Evolutionary conservation across 805 yeast genomes (phyloP), one percentile per base, ranked within the genome.

Genomic region (Saccharomycopsis selenospora): DNA sequence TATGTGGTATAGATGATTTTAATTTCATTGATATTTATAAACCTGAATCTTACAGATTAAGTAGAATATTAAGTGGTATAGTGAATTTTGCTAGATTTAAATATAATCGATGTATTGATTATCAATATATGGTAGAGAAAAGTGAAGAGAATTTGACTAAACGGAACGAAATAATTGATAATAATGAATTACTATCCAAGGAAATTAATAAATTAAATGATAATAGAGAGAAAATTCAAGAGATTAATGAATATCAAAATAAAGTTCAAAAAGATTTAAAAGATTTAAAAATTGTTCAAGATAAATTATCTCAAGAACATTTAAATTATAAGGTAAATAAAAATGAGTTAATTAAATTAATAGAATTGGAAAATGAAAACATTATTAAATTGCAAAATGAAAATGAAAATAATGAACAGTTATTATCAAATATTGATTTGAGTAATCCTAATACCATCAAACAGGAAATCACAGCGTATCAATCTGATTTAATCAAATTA

Each of bases 71-170:
- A 24, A 86, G 95, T 60, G 93, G 93, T 0, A 79, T 88, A 44
- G 84, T 88, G 20, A 89, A 89, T 61, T 89, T 78, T 69, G 95
- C 95, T 1, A 68, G 91, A 49, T 88, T 85, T 59, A 73, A 95
- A 55, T 95, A 86, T 56, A 87, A 81, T 55, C 80, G 85, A 51
- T 75, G 81, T 61, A 72, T 70, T 22, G 89, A 83, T 55, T 80
- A 85, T 58, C 87, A 81, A 52, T 76, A 75, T 23, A 66, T 84
- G 23, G 77, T 82, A 25, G 66, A 71, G 4, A 68, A 71, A 41
- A 75, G 80, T 51, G 84, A 80, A 46, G 59, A 68, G 8, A 65
- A 75, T 43, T 63, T 77, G 17, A 73, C 71, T 24, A 67, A 71
- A 46, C 68, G 71, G 42, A 70, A 72, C 48, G 62, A 66, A 14